Base-by-base conservation (phyloP, 495 filamentous ascomycete genomes). In the Cairneyella variabilis region DNA sequence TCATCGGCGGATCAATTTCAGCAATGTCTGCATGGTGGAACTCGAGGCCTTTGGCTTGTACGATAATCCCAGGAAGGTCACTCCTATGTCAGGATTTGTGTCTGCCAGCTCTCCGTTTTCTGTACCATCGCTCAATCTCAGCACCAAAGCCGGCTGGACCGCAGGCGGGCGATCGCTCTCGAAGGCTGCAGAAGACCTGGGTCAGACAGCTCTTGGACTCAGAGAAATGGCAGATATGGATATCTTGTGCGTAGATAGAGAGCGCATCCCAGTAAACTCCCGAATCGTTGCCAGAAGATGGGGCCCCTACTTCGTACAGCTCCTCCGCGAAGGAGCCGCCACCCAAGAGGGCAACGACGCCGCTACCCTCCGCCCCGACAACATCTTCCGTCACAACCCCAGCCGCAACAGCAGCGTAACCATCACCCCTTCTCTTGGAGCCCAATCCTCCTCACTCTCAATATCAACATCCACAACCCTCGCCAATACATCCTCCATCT, bases 221-320 rank as follows among this genome's bases (percentile, higher is more conserved):
- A 81, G 84, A 18, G 93, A 97, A 64, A 72, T 98, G 58, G 81
- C 90, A n/a, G 93, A 98, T 56, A 97, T 98, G 93, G 93, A 97
- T 62, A 83, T 98, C 34, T 72, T 97, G 21, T 90, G 91, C 27
- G 82, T 96, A 28, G 84, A 84, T 3, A 91, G 92, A 25, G 93
- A 97, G 64, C 81, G 90, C 2, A 88, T 97, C 54, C 89, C 95
- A 0, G 89, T 97, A 50, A 97, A 96, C 67, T 96, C 91, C 12
- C 81, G 90, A 36, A 77, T 98, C 11, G 75, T 97, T 1, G 84
- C 89, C 16, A 79, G 89, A 23, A 76, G 93, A 54, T 98, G 93
- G 93, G 93, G 93, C 0, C 89, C 89, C 2, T 97, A 92, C 61
- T 97, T 98, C 64, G 86, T 92, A 38, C 90, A 95, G 54, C 77